Evolutionary conservation across 768 basidiomycete genomes (phyloP).

Genomic region (Glaciozyma antarctica): DNA sequence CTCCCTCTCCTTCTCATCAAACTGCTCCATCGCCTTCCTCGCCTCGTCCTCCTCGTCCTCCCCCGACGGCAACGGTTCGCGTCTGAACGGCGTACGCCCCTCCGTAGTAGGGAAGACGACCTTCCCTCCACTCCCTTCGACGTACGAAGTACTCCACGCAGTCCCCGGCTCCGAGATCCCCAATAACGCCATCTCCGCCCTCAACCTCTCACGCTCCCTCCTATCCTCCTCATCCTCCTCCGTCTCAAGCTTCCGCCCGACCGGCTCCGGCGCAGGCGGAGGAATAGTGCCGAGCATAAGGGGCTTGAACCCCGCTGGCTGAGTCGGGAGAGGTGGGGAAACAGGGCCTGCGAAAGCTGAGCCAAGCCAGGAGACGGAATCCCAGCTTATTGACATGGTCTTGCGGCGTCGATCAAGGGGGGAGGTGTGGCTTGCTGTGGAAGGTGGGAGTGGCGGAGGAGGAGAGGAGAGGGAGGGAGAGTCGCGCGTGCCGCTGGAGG

Average conservation of each 20-base stretch:
- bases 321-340: constrained; percentile 38
- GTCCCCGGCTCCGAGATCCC: constrained; percentile 53
- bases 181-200: constrained; percentile 88
- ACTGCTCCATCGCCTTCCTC: constrained; percentile 41
- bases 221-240: constrained; percentile 61
- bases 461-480: constrained; percentile 3
- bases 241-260: constrained; percentile 43
- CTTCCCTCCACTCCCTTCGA: too few species aligned
- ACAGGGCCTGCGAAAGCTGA: constrained; percentile 52
- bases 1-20: constrained; percentile 51
- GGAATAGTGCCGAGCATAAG: constrained; percentile 31
- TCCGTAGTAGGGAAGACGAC: constrained; percentile 21
- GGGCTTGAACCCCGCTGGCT: constrained; percentile 65
- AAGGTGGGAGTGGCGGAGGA: constrained; percentile 7
- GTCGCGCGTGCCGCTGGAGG: constrained; percentile 1
- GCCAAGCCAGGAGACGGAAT: neutral
- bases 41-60: constrained; percentile 46
- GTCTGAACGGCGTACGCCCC: constrained; percentile 26
- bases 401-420: constrained; percentile 52
- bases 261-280: constrained; percentile 38
- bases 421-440: constrained; percentile 25
- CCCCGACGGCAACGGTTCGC: constrained; percentile 39
- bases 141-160: constrained; percentile 45
- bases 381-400: constrained; percentile 35
- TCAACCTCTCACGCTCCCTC: constrained; percentile 67